These are phyloP conservation scores for Cyberlindnera americana DNA, from an alignment of 805 yeast genomes.

Conservation along the genomic window DNA sequence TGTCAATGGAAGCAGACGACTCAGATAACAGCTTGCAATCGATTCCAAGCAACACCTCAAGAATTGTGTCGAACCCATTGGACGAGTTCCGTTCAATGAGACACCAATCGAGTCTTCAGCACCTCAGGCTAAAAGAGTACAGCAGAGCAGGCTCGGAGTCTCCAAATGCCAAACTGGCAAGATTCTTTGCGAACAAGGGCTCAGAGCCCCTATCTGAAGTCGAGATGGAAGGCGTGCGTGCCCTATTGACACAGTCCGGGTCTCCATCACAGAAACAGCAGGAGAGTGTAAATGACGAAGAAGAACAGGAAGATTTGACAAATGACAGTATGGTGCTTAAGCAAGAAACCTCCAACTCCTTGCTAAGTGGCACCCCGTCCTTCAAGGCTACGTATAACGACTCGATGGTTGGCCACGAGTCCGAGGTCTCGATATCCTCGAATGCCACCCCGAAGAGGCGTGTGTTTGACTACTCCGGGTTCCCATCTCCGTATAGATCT, in stretches of 20 bases:
- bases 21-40: constrained; percentile 15
- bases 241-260: constrained; percentile 46
- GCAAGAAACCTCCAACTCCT: constrained; percentile 5
- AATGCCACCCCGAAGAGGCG: constrained; percentile 27
- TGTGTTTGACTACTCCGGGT: constrained; percentile 35
- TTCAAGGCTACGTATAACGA: constrained; percentile 33
- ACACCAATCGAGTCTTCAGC: constrained; percentile 6
- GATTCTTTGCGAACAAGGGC: constrained; percentile 74
- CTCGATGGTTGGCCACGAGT: constrained; percentile 1
- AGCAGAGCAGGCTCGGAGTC: constrained; percentile 20
- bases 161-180: constrained; percentile 61
- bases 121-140: not conserved
- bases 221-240: constrained; percentile 78
- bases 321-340: constrained; percentile 15
- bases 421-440: constrained; percentile 13
- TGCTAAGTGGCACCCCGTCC: constrained; percentile 28
- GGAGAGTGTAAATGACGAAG: not conserved
- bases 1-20: constrained; percentile 7
- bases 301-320: constrained; percentile 6
- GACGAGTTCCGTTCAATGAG: constrained; percentile 19
- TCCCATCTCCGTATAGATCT: constrained; percentile 38
- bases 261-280: constrained; percentile 22
- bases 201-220: constrained; percentile 65
- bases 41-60: constrained; percentile 4
- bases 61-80: constrained; percentile 15